Evolutionary conservation across 2,329 filamentous ascomycete genomes (phyloP), one percentile per base, ranked within the genome.

Genomic region (Colletotrichum cordylinicola): DNA sequence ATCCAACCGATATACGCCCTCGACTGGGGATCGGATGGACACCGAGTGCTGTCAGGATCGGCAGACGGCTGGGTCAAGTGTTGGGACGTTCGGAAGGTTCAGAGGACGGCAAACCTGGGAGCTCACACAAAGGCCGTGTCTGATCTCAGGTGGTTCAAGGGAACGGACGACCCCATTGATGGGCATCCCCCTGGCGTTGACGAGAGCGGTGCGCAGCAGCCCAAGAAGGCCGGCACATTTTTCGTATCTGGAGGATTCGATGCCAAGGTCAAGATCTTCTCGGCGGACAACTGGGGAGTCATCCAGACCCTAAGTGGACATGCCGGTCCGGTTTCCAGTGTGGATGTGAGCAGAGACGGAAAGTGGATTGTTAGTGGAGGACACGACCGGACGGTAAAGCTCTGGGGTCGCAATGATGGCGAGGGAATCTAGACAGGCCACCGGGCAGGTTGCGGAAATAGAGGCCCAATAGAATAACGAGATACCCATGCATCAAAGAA

Each of bases 61-160:
- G 95, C 93, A 3, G 97, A 99, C 82, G 96, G 96, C 21, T 98
- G 97, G 91, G 93, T 98, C 81, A 98, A 98, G 85, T 98, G 96
- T 85, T 99, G 97, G 97, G 97, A 99, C 82, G 90, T 99, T 68
- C 93, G 97, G 61, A 96, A 97, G 80, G 96, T 98, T 65, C 91
- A 94, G 80, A 93, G 93, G 78, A 93, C 92, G 0, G 96, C 95
- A 15, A 95, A 94, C 21, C 94, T 99, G 62, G 97, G 96, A 65
- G 96, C 97, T 8, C 97, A 99, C 84, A 94, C 92, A 66, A 96
- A 95, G 78, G 94, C 97, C 39, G 96, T 99, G 9, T 97, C 96
- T 2, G 97, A 99, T 83, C 86, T 99, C 78, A 90, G 96, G 77
- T 98, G 97, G 95, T 98, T 94, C 87, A 98, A 97, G 84, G 96